Conservation (phyloP, 2,329 filamentous ascomycete genomes). For the Cladophialophora chaetospira region DNA sequence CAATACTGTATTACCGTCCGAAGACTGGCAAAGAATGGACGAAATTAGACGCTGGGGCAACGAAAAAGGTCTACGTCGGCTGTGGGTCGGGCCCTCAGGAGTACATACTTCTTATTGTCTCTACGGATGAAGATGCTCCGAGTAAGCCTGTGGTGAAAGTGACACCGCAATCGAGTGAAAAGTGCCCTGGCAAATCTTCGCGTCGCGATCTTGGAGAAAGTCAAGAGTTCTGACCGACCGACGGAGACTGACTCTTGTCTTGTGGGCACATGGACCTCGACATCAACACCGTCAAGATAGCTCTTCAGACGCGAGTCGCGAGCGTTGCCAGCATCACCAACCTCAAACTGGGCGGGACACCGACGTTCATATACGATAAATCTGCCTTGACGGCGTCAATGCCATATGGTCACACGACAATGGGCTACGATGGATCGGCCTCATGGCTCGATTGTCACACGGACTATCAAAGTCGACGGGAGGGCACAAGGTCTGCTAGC, state of each 20-base stretch:
- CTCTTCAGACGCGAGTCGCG: background rate
- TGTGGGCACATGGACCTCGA: background rate
- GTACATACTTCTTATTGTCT: background rate
- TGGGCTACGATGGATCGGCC: background rate
- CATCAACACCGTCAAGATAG: background rate
- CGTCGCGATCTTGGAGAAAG: background rate
- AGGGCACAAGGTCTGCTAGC: background rate
- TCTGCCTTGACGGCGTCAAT: background rate
- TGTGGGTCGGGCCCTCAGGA: background rate
- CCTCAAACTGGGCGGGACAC: background rate
- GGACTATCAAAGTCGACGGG: background rate
- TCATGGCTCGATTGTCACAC: background rate
- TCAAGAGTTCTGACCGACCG: background rate
- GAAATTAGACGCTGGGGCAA: background rate
- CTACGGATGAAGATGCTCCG: background rate
- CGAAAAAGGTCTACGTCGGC: background rate
- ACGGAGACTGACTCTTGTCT: background rate
- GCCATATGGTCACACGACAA: background rate
- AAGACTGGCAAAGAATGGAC: background rate
- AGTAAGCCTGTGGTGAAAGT: background rate
- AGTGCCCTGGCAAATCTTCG: background rate
- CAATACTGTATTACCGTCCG: background rate
- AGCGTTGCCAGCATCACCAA: background rate
- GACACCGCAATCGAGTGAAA: background rate
- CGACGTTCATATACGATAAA: background rate